Evolutionary conservation across 495 filamentous ascomycete genomes (phyloP).

Genomic region (Bathelium albidoporum): DNA sequence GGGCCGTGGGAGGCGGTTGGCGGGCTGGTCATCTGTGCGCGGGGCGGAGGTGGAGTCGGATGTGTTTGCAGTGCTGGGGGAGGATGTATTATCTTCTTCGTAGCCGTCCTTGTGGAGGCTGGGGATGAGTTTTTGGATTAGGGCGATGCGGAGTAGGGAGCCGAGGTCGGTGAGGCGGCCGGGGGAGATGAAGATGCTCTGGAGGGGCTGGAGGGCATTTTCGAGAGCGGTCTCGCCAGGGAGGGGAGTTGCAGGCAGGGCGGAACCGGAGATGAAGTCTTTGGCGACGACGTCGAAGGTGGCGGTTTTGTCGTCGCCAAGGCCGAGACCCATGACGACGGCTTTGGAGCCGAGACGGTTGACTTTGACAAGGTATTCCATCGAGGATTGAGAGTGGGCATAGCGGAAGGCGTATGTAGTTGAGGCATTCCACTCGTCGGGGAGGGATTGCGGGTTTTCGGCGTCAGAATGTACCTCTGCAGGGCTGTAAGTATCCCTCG

Average conservation of each 20-base stretch:
- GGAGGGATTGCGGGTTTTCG: slow-evolving; percentile 45
- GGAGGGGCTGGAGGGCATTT: slow-evolving; percentile 37
- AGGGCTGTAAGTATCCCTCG: slow-evolving; percentile 2
- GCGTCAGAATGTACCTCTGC: slow-evolving; percentile 42
- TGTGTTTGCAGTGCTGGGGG: slow-evolving; percentile 26
- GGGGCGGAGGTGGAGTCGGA: slow-evolving; percentile 10
- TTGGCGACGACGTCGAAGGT: slow-evolving; percentile 63
- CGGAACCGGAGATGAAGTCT: slow-evolving; percentile 62
- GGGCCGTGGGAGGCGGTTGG: slow-evolving; percentile 28
- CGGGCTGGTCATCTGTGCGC: slow-evolving; percentile 16
- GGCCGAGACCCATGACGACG: slow-evolving; percentile 65
- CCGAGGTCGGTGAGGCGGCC: slow-evolving; percentile 59
- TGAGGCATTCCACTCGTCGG: slow-evolving; percentile 64
- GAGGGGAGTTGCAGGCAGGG: slow-evolving; percentile 42
- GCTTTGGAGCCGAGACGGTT: slow-evolving; percentile 74
- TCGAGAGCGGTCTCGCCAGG: slow-evolving; percentile 14
- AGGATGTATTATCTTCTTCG: slow-evolving; percentile 38
- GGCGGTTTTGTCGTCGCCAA: slow-evolving; percentile 70
- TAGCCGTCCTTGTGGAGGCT: slow-evolving; percentile 66
- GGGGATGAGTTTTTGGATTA: slow-evolving; percentile 73
- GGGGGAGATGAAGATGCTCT: slow-evolving; percentile 61
- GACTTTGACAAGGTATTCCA: slow-evolving; percentile 72
- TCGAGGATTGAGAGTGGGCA: slow-evolving; percentile 76
- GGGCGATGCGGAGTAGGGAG: slow-evolving; percentile 55
- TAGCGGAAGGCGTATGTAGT: slow-evolving; percentile 74